These are phyloP conservation scores for Cladosporium sp. DNA, from an alignment of 2,329 filamentous ascomycete species.

Conservation along the genomic window DNA sequence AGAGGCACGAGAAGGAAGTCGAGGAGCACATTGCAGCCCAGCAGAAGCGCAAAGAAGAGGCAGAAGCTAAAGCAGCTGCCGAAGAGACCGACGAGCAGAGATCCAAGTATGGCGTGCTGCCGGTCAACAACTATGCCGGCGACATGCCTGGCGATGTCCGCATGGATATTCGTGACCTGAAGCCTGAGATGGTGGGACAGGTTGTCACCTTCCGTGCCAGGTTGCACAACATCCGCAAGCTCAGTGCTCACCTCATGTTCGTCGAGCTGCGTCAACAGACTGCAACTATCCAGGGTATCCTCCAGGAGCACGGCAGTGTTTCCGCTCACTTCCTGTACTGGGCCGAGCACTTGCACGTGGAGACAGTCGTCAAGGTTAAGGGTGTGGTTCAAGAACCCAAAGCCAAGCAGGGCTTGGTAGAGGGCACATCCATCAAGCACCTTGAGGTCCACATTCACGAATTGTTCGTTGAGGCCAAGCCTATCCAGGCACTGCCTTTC, in stretches of 20 bases:
- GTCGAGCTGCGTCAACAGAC: conserved; percentile 81
- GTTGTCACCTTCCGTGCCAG: conserved; percentile 65
- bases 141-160: conserved; percentile 47
- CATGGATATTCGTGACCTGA: conserved; percentile 49
- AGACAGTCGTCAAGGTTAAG: conserved; percentile 72
- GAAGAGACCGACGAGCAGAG: conserved; percentile 57
- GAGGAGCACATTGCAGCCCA: conserved; percentile 43
- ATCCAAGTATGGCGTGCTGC: conserved; percentile 54
- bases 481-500: conserved; percentile 62
- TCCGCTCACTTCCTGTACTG: conserved; percentile 77
- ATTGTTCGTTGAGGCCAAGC: conserved; percentile 58
- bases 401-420: conserved; percentile 61
- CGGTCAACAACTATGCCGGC: conserved; percentile 56
- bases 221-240: conserved; percentile 72
- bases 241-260: conserved; percentile 81
- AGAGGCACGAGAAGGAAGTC: conserved; percentile 42
- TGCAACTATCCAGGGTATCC: conserved; percentile 77
- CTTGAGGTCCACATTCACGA: conserved; percentile 70
- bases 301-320: conserved; percentile 59
- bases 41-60: conserved; percentile 44
- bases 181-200: conserved; percentile 51
- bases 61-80: conserved; percentile 44
- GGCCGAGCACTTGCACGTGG: conserved; percentile 76
- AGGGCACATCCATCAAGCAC: conserved; percentile 69
- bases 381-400: conserved; percentile 70